Conservation (phyloP, 2,329 filamentous ascomycete genomes). For the Colletotrichum plurivorum region DNA sequence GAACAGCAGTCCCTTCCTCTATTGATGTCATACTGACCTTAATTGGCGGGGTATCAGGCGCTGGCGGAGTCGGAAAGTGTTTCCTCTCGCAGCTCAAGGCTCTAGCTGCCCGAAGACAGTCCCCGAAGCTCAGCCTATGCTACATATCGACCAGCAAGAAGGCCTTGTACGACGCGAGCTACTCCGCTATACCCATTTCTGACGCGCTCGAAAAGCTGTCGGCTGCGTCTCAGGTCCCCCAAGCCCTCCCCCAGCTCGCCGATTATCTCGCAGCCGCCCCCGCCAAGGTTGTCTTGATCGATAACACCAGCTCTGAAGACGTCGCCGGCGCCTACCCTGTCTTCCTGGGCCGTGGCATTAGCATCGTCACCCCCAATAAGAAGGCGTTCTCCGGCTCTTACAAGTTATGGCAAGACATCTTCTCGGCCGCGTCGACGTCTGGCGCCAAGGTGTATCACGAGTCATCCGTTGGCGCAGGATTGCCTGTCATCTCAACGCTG, state of each 20-base stretch:
- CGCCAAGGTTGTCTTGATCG: conserved; percentile 85
- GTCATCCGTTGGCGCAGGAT: conserved; percentile 91
- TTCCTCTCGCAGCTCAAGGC: conserved; percentile 87
- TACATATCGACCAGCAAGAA: conserved; percentile 90
- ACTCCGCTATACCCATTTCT: conserved; percentile 75
- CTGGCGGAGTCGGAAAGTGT: conserved; percentile 91
- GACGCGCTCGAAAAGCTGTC: conserved; percentile 74
- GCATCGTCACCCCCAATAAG: conserved; percentile 97
- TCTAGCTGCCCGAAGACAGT: conserved; percentile 76
- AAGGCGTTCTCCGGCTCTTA: conserved; percentile 92
- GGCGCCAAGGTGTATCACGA: conserved; percentile 95
- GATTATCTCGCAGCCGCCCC: conserved; percentile 85
- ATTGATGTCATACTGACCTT: conserved; percentile 18
- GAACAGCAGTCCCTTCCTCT: not conserved
- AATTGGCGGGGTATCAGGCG: conserved; percentile 68
- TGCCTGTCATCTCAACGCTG: conserved; percentile 93
- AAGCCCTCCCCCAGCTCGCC: conserved; percentile 78
- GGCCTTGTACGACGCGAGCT: conserved; percentile 81
- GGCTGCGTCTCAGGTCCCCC: conserved; percentile 74
- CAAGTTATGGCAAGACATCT: conserved; percentile 89
- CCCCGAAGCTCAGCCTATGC: conserved; percentile 81
- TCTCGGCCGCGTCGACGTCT: conserved; percentile 76
- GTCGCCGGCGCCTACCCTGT: conserved; percentile 87
- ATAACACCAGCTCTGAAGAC: conserved; percentile 94
- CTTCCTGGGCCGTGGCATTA: conserved; percentile 86